Conservation (phyloP, 352 stramenopile species). For the Hyphochytrium catenoides region DNA sequence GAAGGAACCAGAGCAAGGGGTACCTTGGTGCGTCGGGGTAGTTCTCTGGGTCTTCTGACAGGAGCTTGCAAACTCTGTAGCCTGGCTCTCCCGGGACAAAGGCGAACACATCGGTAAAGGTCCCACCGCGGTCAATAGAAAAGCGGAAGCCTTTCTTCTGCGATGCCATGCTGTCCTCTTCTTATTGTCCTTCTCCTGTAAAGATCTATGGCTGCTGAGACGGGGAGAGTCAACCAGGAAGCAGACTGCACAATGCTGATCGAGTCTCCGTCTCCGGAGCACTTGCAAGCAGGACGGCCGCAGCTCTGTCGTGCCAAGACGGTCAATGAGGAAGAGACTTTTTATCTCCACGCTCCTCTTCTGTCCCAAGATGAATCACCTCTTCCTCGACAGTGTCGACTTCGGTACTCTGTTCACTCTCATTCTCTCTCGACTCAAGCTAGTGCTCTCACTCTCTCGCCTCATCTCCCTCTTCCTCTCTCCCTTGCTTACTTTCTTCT, state of each 20-base stretch:
- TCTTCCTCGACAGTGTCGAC: neutral
- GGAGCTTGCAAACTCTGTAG: constrained; percentile 79
- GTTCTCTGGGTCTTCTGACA: constrained; percentile 90
- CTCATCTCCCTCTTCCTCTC: constrained; percentile 4
- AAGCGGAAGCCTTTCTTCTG: constrained; percentile 56
- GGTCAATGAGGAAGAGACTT: constrained; percentile 3
- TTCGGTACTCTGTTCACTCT: no score
- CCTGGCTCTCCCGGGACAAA: constrained; percentile 60
- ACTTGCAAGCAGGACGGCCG: constrained; percentile 2
- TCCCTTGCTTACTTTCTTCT: neutral
- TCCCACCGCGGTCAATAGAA: constrained; percentile 88
- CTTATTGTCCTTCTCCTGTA: constrained; percentile 4
- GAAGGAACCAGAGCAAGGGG: no score
- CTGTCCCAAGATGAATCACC: neutral
- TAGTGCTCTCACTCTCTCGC: no score
- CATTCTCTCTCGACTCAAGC: no score
- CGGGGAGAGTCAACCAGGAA: constrained; percentile 8
- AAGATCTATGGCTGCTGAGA: constrained; percentile 17
- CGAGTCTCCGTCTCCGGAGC: neutral
- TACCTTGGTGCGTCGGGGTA: constrained; percentile 88
- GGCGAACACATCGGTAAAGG: constrained; percentile 95
- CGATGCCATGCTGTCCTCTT: neutral
- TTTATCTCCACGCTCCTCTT: constrained; percentile 4
- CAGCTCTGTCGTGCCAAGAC: neutral
- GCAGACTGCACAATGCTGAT: constrained; percentile 8